These are phyloP conservation scores for Naganishia vaughanmartiniae DNA, from an alignment of 768 basidiomycete genomes.

Conservation along the genomic window DNA sequence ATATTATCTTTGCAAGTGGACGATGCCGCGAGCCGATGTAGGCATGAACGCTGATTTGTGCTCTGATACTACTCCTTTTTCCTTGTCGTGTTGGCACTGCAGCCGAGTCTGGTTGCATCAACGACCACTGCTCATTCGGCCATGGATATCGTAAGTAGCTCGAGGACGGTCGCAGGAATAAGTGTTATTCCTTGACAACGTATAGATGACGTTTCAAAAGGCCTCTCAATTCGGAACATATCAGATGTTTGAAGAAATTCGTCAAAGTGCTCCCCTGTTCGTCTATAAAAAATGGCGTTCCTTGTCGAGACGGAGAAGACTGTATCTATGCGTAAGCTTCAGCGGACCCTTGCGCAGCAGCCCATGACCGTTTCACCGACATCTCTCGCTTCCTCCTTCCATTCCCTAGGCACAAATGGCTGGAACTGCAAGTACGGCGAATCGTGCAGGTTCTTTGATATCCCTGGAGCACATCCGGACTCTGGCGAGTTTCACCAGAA, in stretches of 20 bases:
- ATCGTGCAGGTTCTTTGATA: slow-evolving; percentile 3
- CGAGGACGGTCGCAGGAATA: no score
- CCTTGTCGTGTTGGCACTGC: not conserved
- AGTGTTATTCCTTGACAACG: no score
- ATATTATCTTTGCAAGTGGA: not conserved
- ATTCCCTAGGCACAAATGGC: slow-evolving; percentile 6
- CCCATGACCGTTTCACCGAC: not conserved
- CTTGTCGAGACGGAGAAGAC: not conserved
- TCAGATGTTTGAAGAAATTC: not conserved
- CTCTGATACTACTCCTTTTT: not conserved
- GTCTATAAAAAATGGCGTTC: not conserved
- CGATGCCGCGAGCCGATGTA: not conserved
- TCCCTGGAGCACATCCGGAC: not conserved
- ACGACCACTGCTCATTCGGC: not conserved
- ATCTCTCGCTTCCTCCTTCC: not conserved
- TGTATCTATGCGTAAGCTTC: slow-evolving; percentile 12
- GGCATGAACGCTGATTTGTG: no score
- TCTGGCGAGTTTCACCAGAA: not conserved
- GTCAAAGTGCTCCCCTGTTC: not conserved
- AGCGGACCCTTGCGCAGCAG: not conserved
- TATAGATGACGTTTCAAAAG: not conserved
- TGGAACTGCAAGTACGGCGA: slow-evolving; percentile 9
- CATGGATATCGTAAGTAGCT: slow-evolving; percentile 1
- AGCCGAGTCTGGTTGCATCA: not conserved
- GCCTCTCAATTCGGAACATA: slow-evolving; percentile 12